A percentile compares a stretch with the other conserved stretches of the same genome.
Conservation (phyloP, 1,284 basidiomycete species). For the Apiotrichum domesticum region DNA sequence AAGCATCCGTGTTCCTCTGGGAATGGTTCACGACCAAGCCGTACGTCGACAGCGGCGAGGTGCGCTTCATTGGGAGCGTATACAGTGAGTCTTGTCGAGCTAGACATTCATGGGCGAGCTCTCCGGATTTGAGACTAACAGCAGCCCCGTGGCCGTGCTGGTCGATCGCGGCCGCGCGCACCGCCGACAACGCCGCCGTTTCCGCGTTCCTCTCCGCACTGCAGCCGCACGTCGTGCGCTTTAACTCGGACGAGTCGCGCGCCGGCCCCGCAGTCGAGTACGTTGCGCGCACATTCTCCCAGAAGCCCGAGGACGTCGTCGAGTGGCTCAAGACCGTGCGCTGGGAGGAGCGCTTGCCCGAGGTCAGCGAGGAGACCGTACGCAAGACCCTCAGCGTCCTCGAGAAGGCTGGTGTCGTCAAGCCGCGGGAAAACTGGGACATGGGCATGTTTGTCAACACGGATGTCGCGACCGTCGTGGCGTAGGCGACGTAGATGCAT, state of each 20-base stretch:
- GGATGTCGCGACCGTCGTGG: constrained; percentile 51
- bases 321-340: constrained; percentile 75
- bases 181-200: constrained; percentile 53
- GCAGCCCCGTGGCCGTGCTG: constrained; percentile 94
- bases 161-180: constrained; percentile 77
- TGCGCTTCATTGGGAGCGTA: constrained; percentile 57
- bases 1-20: constrained; percentile 56
- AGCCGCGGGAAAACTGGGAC: constrained; percentile 56
- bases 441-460: constrained; percentile 59
- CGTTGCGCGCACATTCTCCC: constrained; percentile 70
- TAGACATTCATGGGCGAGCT: not conserved
- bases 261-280: constrained; percentile 61
- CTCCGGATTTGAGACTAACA: constrained; percentile 48
- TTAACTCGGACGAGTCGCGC: constrained; percentile 62
- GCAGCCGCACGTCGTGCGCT: constrained; percentile 60
- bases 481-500: constrained; percentile 45
- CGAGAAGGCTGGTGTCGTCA: constrained; percentile 70
- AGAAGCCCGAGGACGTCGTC: constrained; percentile 57
- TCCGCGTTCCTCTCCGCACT: constrained; percentile 59
- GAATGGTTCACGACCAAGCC: constrained; percentile 99
- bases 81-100: constrained; percentile 31
- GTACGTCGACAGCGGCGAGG: constrained; percentile 72
- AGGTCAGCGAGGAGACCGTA: constrained; percentile 50
- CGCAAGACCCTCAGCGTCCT: constrained; percentile 48
- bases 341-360: constrained; percentile 63